phyloP scores from a whole-genome alignment of 2,329 filamentous ascomycete species.

The Trichophyton benhamiae region DNA sequence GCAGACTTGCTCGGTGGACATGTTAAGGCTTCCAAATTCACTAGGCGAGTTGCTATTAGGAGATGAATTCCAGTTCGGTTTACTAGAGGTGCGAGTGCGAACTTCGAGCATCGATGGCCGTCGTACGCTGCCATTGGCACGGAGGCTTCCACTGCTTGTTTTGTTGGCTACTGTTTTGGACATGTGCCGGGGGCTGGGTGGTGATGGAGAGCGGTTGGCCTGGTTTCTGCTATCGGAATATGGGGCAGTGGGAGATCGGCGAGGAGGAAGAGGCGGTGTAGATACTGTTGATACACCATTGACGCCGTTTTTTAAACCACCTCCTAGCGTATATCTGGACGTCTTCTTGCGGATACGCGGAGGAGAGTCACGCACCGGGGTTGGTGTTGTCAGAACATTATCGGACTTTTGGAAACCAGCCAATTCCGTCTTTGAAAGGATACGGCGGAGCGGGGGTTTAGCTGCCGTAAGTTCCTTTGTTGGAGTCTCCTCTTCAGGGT shows the following conservation, averaged over 20 bases:
- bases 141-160: slow-evolving; percentile 20
- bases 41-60: slow-evolving; percentile 18
- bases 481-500: slow-evolving; percentile 29
- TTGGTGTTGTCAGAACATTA: slow-evolving; percentile 32
- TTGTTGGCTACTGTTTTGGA: slow-evolving; percentile 13
- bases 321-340: slow-evolving; percentile 41
- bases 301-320: slow-evolving; percentile 22
- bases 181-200: slow-evolving; percentile 24
- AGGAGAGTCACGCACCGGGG: slow-evolving; percentile 36
- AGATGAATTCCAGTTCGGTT: slow-evolving; percentile 20
- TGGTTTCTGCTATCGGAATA: slow-evolving; percentile 19
- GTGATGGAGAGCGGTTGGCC: slow-evolving; percentile 26
- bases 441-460: slow-evolving; percentile 65
- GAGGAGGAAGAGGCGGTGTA: slow-evolving; percentile 21
- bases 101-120: slow-evolving; percentile 39
- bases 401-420: slow-evolving; percentile 56
- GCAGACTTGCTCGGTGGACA: slow-evolving; percentile 46
- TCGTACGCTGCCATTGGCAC: slow-evolving; percentile 25
- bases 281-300: slow-evolving; percentile 16
- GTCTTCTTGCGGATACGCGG: slow-evolving; percentile 43
- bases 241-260: slow-evolving; percentile 22
- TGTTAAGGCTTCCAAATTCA: slow-evolving; percentile 38
- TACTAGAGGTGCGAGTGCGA: slow-evolving; percentile 36
- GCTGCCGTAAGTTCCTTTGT: slow-evolving; percentile 40
- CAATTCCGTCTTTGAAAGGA: slow-evolving; percentile 77